These are phyloP conservation scores for Cladophialophora chaetospira DNA, from an alignment of 2,329 filamentous ascomycete species.

Conservation along the genomic window DNA sequence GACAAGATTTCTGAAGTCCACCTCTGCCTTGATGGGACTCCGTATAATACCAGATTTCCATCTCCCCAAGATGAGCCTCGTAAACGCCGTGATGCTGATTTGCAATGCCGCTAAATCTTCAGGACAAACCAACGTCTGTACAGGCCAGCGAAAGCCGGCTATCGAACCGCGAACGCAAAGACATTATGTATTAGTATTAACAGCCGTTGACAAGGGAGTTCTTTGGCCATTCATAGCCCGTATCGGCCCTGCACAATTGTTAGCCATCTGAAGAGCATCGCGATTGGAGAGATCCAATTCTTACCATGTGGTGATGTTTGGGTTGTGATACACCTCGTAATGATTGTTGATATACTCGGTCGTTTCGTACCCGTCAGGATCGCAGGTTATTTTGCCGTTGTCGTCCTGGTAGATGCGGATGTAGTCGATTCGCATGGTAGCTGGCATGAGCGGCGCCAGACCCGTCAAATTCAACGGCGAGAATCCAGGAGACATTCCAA, in stretches of 20 bases:
- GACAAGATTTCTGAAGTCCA: conserved; percentile 23
- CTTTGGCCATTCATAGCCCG: conserved; percentile 61
- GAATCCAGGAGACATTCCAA: conserved; percentile 70
- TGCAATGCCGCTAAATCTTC: conserved; percentile 30
- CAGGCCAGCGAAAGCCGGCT: conserved; percentile 16
- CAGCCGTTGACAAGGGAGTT: conserved; percentile 65
- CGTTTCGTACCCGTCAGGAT: conserved; percentile 67
- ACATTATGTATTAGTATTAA: conserved; percentile 34
- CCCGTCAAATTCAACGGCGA: conserved; percentile 62
- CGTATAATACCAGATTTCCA: conserved; percentile 16
- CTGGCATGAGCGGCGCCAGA: conserved; percentile 59
- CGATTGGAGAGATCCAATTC: conserved; percentile 33
- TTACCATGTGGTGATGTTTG: conserved; percentile 66
- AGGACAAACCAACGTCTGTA: conserved; percentile 27
- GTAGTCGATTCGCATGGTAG: conserved; percentile 69
- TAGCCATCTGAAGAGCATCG: conserved; percentile 8
- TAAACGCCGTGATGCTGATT: conserved; percentile 23
- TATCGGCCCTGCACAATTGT: conserved; percentile 43
- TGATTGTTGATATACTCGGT: conserved; percentile 68
- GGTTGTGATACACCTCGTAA: conserved; percentile 62
- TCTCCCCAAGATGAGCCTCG: conserved; percentile 16
- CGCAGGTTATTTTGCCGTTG: conserved; percentile 63
- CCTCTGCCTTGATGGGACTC: conserved; percentile 15
- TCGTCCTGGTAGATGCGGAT: conserved; percentile 70
- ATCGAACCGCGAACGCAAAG: conserved; percentile 27